Evolutionary conservation across 169 alveolate genomes (phyloP), one percentile per base, ranked within the genome.

Genomic region (Theileria sp.): DNA sequence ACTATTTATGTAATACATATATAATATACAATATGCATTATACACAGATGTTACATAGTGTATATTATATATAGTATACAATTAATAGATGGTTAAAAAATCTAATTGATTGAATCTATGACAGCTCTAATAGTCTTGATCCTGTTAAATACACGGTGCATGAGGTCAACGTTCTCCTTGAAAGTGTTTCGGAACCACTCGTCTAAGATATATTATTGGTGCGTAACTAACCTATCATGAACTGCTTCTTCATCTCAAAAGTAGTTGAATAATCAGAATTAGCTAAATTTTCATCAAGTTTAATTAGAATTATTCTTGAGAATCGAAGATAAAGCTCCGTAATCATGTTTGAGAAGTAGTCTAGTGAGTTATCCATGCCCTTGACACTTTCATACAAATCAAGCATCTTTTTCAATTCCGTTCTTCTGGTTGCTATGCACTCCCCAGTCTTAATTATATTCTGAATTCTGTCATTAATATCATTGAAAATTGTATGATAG

Each of bases 131-230:
- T 13, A 25, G 26, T 34, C 23, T 78, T 74, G 19, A 82, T 68
- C 36, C 86, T 32, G n/a, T 56, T 32, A 73, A 74, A 82, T 19
- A 79, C 38, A 19, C 71, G 60, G 36, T 70, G 75, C 88, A 82
- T 82, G 32, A 30, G 28, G 34, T 76, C 83, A 0, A 82, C 54
- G 73, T 82, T 82, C 17, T 36, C 15, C 75, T 64, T 82, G 68
- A 65, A 65, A 4, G 86, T 50, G 23, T 61, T 79, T 44, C 67
- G 44, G 49, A 82, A 28, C 88, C 88, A 82, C 44, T 82, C 68
- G 38, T 76, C 88, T 17, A 44, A 23, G 32, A 62, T 0, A 36
- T 62, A 60, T 32, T 58, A 58, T 71, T 50, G 8, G 9, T 0
- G 1, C 5, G 3, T 9, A 71, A 71, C 79, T 32, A 51, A 71